Evolutionary conservation across 192 early-diverging fungal genomes (phyloP), one percentile per base, ranked within the genome.

Genomic region (Pecoramyces ruminantium): DNA sequence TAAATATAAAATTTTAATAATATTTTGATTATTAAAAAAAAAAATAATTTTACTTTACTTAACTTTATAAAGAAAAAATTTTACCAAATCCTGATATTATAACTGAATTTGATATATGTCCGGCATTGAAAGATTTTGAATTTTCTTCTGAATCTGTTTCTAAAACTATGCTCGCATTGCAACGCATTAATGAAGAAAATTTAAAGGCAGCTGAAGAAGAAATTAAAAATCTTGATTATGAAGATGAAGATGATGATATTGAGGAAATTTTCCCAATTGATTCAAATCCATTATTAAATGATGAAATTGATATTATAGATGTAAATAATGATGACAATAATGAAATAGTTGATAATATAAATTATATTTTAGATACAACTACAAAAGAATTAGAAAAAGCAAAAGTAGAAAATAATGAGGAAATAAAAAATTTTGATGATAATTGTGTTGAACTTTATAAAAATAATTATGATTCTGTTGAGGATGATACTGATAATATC

Each of bases 41-140:
- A n/a, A n/a, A n/a, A n/a, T n/a, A n/a, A n/a, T n/a, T n/a, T n/a
- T n/a, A n/a, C n/a, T n/a, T n/a, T n/a, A n/a, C n/a, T n/a, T n/a
- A n/a, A n/a, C n/a, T n/a, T n/a, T n/a, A n/a, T n/a, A n/a, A n/a
- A 89, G 89, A 81, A 38, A 83, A 85, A 81, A 92, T 92, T 82
- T 80, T 84, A 77, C 79, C 82, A 67, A 84, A 84, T 25, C 30
- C 90, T 79, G 85, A 81, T 28, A 79, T 82, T 17, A 84, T 90
- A 15, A 86, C 84, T 80, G 30, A 84, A 15, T 82, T 89, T 77
- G 86, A 90, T 38, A 86, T 94, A 30, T 94, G 94, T 80, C 93
- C 93, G 4, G 87, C 91, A 21, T 86, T 95, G 51, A 88, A 88
- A 28, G 83, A 83, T 34, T 94, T 94, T 84, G 86, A 91, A 79